Conservation (phyloP, 2,329 filamentous ascomycete genomes). For the Diaporthe nobilis region DNA sequence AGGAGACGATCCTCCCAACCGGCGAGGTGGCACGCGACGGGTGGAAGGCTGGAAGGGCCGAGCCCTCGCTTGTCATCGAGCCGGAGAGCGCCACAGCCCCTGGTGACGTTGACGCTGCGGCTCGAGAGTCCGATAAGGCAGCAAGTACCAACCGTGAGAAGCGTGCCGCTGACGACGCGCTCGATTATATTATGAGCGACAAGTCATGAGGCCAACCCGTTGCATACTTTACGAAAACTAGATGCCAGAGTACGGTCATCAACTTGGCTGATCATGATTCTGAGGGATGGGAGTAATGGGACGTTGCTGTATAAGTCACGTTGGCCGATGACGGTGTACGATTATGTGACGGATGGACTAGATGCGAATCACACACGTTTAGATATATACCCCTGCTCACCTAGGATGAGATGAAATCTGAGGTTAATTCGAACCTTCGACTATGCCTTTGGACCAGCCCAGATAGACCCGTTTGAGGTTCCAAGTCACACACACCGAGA, state of each 20-base stretch:
- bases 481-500: neutral
- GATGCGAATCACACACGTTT: neutral
- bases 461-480: too few relatives aligned
- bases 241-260: too few relatives aligned
- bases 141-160: neutral
- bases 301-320: neutral
- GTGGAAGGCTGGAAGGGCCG: neutral
- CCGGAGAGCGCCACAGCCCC: neutral
- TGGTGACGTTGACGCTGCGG: neutral
- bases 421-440: neutral
- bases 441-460: neutral
- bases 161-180: slow-evolving; percentile 2
- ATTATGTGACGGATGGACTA: neutral
- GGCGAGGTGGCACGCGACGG: neutral
- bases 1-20: neutral
- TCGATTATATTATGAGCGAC: slow-evolving; percentile 8
- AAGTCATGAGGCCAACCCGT: neutral
- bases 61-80: neutral
- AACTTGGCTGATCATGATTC: neutral
- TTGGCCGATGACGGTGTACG: neutral
- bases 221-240: neutral
- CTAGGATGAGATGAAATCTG: neutral
- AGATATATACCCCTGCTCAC: slow-evolving; percentile 16
- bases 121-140: neutral
- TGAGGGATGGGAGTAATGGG: neutral